phyloP scores from a whole-genome alignment of 2,329 filamentous ascomycete species.

The Aspergillus alliaceus region DNA sequence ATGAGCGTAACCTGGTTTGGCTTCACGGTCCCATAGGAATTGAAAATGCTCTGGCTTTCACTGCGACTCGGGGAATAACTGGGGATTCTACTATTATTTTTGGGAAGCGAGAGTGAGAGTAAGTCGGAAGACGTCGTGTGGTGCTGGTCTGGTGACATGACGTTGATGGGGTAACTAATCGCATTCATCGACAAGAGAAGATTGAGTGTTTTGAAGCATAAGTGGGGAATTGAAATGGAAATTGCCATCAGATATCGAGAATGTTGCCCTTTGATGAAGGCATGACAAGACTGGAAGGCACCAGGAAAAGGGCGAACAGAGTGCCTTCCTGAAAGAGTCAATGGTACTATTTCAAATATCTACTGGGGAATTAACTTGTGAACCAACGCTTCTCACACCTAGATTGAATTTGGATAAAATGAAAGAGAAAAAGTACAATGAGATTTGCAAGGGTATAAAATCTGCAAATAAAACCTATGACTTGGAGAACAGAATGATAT shows the following conservation, averaged over 20 bases:
- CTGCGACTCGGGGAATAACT: neutral
- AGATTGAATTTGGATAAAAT: neutral
- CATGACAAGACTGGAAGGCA: neutral
- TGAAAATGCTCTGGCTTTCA: neutral
- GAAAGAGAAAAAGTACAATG: neutral
- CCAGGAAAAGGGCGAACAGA: too few relatives aligned
- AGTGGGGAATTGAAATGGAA: neutral
- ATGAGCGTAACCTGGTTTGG: constrained; percentile 11
- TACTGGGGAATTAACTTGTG: too few relatives aligned
- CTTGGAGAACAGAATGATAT: neutral
- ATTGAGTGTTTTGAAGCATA: neutral
- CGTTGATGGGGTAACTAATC: neutral
- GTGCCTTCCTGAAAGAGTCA: too few relatives aligned
- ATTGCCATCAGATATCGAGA: neutral
- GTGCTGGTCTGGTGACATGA: neutral
- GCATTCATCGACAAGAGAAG: neutral
- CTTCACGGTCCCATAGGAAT: constrained; percentile 4
- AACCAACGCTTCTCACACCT: neutral
- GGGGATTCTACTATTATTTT: neutral
- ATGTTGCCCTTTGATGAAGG: neutral
- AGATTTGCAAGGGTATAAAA: constrained; percentile 1
- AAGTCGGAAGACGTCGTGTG: neutral
- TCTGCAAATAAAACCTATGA: constrained; percentile 1
- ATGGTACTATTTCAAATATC: too few relatives aligned
- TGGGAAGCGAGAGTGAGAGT: neutral